Conservation (phyloP, 2,329 filamentous ascomycete genomes). For the Xylaria polymorpha region DNA sequence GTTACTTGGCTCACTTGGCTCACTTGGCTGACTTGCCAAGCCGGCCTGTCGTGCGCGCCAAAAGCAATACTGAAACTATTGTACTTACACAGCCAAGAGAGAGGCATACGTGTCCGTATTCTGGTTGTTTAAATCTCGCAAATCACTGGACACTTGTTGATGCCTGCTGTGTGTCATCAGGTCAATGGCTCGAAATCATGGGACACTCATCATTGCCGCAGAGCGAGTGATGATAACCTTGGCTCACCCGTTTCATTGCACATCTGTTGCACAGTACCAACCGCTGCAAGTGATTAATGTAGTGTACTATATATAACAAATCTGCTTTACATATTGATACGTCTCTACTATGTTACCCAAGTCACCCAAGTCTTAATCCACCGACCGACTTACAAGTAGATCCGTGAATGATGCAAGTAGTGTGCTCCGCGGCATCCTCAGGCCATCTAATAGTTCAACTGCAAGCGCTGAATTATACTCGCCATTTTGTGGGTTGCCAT, state of each 20-base stretch:
- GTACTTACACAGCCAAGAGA: background rate
- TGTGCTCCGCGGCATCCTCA: background rate
- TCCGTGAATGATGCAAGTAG: background rate
- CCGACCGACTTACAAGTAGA: background rate
- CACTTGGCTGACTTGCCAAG: constrained; percentile 32
- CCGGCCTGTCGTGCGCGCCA: background rate
- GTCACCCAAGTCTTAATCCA: no score
- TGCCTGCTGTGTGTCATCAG: constrained; percentile 2
- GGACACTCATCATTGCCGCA: background rate
- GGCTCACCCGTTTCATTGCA: background rate
- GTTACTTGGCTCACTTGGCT: constrained; percentile 22
- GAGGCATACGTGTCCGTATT: constrained; percentile 4
- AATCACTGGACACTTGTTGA: background rate
- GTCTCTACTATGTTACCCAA: no score
- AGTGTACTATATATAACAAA: no score
- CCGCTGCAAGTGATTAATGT: background rate
- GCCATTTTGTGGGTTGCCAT: background rate
- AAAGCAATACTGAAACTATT: background rate
- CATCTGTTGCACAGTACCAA: no score
- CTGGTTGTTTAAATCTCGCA: constrained; percentile 3
- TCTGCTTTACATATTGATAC: no score
- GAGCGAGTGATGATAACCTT: no score
- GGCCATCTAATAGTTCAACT: background rate
- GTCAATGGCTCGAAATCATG: background rate
- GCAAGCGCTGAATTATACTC: background rate